Evolutionary conservation across 495 filamentous ascomycete genomes (phyloP).

Genomic region (Penicillium simplicissimum): DNA sequence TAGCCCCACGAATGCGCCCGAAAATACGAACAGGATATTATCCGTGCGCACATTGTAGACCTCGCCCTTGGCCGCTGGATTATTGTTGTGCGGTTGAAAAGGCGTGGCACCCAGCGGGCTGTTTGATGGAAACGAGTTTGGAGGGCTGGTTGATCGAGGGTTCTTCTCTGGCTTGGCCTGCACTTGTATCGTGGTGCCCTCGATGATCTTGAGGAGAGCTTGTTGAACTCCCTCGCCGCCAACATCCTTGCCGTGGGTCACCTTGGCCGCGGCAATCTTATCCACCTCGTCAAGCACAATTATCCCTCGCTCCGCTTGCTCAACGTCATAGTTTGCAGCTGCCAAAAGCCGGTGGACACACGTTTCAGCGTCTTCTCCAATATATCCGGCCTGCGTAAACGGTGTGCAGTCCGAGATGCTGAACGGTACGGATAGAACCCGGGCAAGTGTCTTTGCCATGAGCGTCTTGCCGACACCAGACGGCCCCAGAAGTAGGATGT

Average conservation of each 20-base stretch:
- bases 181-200: slow-evolving; percentile 85
- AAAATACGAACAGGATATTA: slow-evolving; percentile 95
- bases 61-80: slow-evolving; percentile 67
- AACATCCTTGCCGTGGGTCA: slow-evolving; percentile 76
- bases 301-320: slow-evolving; percentile 85
- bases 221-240: slow-evolving; percentile 95
- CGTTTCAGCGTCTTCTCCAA: slow-evolving; percentile 92
- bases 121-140: slow-evolving; percentile 50
- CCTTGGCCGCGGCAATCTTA: slow-evolving; percentile 80
- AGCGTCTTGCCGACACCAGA: slow-evolving; percentile 97
- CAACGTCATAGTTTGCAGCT: slow-evolving; percentile 86
- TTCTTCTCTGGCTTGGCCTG: slow-evolving; percentile 78
- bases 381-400: slow-evolving; percentile 96
- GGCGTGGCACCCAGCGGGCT: slow-evolving; percentile 49
- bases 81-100: slow-evolving; percentile 40
- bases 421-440: slow-evolving; percentile 87
- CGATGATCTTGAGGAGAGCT: slow-evolving; percentile 91
- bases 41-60: slow-evolving; percentile 89
- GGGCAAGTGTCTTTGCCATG: slow-evolving; percentile 81
- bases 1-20: slow-evolving; percentile 91
- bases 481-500: slow-evolving; percentile 88
- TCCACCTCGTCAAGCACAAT: slow-evolving; percentile 96
- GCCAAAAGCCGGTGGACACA: slow-evolving; percentile 88
- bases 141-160: slow-evolving; percentile 48
- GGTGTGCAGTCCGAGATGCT: slow-evolving; percentile 97